Conservation (phyloP, 345 rosid genomes). For the Lepidium didymum region DNA sequence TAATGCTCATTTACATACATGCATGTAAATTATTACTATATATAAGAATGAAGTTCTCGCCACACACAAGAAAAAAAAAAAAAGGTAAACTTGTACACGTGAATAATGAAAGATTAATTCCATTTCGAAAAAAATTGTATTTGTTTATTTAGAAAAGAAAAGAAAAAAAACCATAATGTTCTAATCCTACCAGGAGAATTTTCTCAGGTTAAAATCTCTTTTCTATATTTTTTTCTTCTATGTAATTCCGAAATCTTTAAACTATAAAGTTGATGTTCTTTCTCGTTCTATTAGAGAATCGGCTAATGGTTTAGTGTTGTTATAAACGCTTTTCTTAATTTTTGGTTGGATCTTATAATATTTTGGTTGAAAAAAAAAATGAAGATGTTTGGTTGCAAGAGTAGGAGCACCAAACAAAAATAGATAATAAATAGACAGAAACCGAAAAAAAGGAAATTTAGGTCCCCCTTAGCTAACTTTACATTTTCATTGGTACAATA, state of each 20-base stretch:
- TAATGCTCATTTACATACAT: neutral
- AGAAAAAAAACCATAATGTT: neutral
- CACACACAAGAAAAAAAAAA: neutral
- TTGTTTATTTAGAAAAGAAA: neutral
- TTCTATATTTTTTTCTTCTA: too few species aligned
- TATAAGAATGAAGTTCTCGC: too few species aligned
- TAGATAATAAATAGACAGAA: conserved; percentile 25
- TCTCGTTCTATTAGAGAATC: too few species aligned
- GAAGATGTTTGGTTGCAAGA: conserved; percentile 26
- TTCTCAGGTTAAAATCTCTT: too few species aligned
- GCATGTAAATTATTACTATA: too few species aligned
- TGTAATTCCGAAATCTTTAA: too few species aligned
- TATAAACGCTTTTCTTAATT: too few species aligned
- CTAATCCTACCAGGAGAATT: too few species aligned
- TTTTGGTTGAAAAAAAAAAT: conserved; percentile 12
- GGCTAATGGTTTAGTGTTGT: too few species aligned
- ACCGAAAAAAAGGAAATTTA: conserved; percentile 21
- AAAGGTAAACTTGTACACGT: conserved; percentile 1
- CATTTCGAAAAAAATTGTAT: neutral
- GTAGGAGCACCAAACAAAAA: conserved; percentile 30
- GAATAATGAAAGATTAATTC: neutral
- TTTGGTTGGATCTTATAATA: too few species aligned
- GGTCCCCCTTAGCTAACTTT: conserved; percentile 27
- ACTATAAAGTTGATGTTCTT: too few species aligned
- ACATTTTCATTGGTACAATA: conserved; percentile 29